Base-by-base conservation (phyloP, 225 moss, liverwort and hornwort species). In the Pleurozium schreberi region DNA sequence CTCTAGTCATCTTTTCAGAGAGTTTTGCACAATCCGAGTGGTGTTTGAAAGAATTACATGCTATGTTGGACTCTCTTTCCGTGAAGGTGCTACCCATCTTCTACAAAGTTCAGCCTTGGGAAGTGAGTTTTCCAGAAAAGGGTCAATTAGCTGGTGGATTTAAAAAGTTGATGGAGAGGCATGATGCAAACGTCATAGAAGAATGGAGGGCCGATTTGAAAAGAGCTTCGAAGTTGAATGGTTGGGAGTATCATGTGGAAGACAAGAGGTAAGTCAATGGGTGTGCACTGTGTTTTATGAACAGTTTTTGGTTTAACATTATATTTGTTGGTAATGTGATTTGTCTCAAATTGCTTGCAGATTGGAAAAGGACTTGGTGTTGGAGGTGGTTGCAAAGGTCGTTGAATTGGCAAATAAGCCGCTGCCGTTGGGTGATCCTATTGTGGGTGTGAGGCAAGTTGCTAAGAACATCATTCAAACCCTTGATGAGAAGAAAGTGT, bases 81-180 rank as follows among this genome's bases (percentile, higher is more conserved):
- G 3, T 78, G 25, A 78, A 0, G 2, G 22, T 78, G 10, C 11
- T 78, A 6, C 55, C 76, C 6, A 55, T 78, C 16, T 78, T 78
- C 17, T 78, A 78, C 17, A 17, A 78, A 0, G 38, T 78, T 26
- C 0, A 38, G 2, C 78, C 78, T 2, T 55, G 6, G 55, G 26
- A 78, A 17, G 10, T 78, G 7, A 17, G 3, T 4, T 17, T 3
- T 36, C 26, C 2, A 3, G 1, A 52, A 16, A 38, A 55, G 0
- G 78, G 78, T 11, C 26, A 55, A 17, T 22, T 78, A 8, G 26
- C 5, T 38, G 0, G 0, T 0, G 55, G 38, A 17, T 78, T 55
- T 16, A 2, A 0, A 0, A 55, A 53, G 55, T 78, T 78, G 26
- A 10, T 0, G 14, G 1, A 26, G 16, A 36, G 26, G 38, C 26